Evolutionary conservation across 441 rosid genomes (phyloP).

Genomic region (Erodium texanum): DNA sequence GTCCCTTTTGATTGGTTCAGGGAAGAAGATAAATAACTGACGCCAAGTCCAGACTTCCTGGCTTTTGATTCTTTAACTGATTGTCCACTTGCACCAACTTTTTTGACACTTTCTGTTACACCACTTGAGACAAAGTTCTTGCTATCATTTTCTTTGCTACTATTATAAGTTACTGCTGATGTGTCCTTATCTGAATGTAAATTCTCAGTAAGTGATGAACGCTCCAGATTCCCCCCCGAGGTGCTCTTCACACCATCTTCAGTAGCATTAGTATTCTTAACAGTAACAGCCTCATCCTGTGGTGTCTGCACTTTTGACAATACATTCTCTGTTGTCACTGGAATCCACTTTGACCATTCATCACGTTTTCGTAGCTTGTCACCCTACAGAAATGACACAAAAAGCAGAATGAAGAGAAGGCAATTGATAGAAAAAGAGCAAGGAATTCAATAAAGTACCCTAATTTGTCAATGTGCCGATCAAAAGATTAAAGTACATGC

Average conservation of each 20-base stretch:
- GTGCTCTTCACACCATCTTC: conserved; percentile 23
- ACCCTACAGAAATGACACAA: conserved; percentile 31
- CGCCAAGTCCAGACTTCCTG: conserved; percentile 23
- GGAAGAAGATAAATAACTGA: conserved; percentile 15
- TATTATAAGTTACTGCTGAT: conserved; percentile 19
- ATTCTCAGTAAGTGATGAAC: conserved; percentile 13
- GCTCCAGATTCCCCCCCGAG: conserved; percentile 22
- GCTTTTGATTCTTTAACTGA: conserved; percentile 14
- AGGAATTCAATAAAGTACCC: background rate
- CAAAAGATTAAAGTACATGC: background rate
- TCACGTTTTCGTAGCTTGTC: conserved; percentile 61
- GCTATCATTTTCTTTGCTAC: conserved; percentile 14
- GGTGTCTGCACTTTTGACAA: conserved; percentile 28
- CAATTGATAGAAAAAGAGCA: conserved; percentile 10
- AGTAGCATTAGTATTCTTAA: conserved; percentile 16
- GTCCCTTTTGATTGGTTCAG: conserved; percentile 24
- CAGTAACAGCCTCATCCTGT: conserved; percentile 27
- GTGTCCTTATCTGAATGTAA: conserved; percentile 20
- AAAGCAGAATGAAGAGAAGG: conserved; percentile 11
- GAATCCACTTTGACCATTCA: conserved; percentile 76
- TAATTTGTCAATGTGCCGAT: conserved; percentile 8
- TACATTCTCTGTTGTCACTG: conserved; percentile 22
- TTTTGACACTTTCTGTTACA: conserved; percentile 16
- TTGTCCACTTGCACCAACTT: conserved; percentile 14
- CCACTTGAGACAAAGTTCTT: conserved; percentile 15